Evolutionary conservation across 1,139 yeast genomes (phyloP).

Genomic region (Suhomyces yuchorum): DNA sequence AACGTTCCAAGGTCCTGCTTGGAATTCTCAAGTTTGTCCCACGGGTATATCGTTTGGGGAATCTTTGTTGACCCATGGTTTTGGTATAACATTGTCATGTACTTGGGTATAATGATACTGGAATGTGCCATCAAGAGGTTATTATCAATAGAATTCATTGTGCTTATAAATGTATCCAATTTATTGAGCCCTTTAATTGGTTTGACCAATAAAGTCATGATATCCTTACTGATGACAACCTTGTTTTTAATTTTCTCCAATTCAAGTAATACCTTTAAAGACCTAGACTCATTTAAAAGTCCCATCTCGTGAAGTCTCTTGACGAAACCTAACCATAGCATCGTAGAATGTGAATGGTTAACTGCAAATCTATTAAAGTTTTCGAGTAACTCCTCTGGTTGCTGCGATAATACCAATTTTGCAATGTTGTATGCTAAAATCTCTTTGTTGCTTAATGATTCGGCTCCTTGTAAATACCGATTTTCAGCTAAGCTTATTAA

Average conservation of each 20-base stretch:
- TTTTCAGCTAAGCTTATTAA: conserved; percentile 34
- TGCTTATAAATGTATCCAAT: conserved; percentile 24
- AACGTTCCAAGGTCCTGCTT: conserved; percentile 10
- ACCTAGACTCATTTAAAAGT: conserved; percentile 33
- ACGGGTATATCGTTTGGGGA: conserved; percentile 18
- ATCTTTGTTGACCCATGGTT: conserved; percentile 15
- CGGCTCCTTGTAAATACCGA: conserved; percentile 22
- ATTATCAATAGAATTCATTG: conserved; percentile 13
- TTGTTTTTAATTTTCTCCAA: conserved; percentile 25
- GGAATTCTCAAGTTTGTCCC: conserved; percentile 18
- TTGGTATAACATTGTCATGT: conserved; percentile 29
- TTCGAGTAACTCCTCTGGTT: conserved; percentile 38
- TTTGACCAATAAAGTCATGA: conserved; percentile 29
- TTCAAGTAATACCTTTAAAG: conserved; percentile 30
- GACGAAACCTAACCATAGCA: conserved; percentile 41
- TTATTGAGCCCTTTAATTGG: conserved; percentile 28
- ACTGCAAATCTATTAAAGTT: conserved; percentile 34
- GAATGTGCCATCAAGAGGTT: conserved; percentile 15
- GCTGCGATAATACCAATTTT: conserved; percentile 28
- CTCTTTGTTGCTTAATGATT: conserved; percentile 20
- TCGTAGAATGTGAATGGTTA: conserved; percentile 27
- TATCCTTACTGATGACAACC: conserved; percentile 35
- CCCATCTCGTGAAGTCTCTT: conserved; percentile 37
- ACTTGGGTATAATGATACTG: conserved; percentile 30
- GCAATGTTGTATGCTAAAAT: conserved; percentile 29